phyloP scores from a whole-genome alignment of 495 filamentous ascomycete genomes.

The Neurospora terricola region DNA sequence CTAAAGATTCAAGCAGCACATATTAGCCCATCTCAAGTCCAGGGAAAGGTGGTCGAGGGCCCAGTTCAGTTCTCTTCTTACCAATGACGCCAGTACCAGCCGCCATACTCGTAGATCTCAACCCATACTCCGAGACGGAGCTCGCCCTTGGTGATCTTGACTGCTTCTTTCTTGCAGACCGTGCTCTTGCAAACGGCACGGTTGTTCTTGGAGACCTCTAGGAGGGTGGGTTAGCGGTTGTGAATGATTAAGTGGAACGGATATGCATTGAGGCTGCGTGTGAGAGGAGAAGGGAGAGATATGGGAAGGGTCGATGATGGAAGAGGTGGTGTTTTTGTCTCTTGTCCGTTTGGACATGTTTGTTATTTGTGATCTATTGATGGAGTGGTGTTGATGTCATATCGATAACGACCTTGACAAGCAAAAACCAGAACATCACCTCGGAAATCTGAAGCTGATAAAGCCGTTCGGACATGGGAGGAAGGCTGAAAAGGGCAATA shows the following conservation, averaged over 20 bases:
- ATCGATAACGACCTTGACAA: background rate
- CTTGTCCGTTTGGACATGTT: background rate
- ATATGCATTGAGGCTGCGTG: background rate
- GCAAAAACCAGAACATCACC: background rate
- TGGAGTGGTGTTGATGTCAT: background rate
- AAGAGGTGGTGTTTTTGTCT: background rate
- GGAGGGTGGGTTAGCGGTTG: conserved; percentile 6
- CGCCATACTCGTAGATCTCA: conserved; percentile 32
- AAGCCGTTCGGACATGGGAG: background rate
- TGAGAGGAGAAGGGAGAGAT: background rate
- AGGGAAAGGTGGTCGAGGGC: background rate
- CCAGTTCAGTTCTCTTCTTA: conserved; percentile 24
- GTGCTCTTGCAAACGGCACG: conserved; percentile 60
- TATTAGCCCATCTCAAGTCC: background rate
- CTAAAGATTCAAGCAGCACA: conserved; percentile 27
- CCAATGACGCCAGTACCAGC: conserved; percentile 73
- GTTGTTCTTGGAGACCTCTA: conserved; percentile 50
- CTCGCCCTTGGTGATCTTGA: conserved; percentile 69
- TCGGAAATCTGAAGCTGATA: background rate
- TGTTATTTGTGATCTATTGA: background rate
- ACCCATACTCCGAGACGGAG: conserved; percentile 63
- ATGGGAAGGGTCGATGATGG: background rate
- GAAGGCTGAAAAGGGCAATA: background rate
- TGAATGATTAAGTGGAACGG: background rate
- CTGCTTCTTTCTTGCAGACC: conserved; percentile 50